Evolutionary conservation across 192 early-diverging fungal species (phyloP), one percentile per base, ranked within the genome.

Genomic region (Coemansia sp.): DNA sequence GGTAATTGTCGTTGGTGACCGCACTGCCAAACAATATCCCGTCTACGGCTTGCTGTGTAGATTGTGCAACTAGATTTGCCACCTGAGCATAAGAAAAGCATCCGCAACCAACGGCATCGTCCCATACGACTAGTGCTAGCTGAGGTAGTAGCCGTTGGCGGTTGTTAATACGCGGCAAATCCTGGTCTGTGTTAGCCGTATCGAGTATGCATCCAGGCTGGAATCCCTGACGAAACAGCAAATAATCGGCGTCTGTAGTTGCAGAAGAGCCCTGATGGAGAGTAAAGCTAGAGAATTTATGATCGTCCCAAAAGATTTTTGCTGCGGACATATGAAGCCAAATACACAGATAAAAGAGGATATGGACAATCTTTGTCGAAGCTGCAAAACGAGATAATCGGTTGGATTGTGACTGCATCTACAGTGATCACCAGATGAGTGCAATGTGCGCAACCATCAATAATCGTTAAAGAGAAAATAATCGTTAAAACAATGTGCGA

Each of bases 51-150:
- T 18, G 14, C 7, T 48, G 20, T 10, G 17, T 20, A 56, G 20
- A 22, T 42, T 18, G 40, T 30, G 11, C 38, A 25, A 50, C 29
- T 32, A 3, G 64, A 31, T 11, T 54, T 31, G 16, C 38, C 12
- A 71, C 36, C 34, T 77, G 75, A 0, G 66, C 66, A 45, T 48
- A 68, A 8, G 75, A 65, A 56, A 71, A 77, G 58, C 75, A 77
- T 0, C 75, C 75, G n/a, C 50, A 65, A 2, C 36, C 22, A 7
- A 61, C 51, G 0, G 75, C 75, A 5, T 71, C 74, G 10, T 71
- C 56, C 74, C 74, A 76, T 0, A 63, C 64, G 18, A 71, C 61
- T 40, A 76, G 29, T 8, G 65, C 74, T n/a, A 48, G 61, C 22
- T 10, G n/a, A 22, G 48, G 10, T 10, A 38, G 36, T 38, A 7